Base-by-base conservation (phyloP, 192 early-diverging fungal genomes). In the Gonapodya sp. region DNA sequence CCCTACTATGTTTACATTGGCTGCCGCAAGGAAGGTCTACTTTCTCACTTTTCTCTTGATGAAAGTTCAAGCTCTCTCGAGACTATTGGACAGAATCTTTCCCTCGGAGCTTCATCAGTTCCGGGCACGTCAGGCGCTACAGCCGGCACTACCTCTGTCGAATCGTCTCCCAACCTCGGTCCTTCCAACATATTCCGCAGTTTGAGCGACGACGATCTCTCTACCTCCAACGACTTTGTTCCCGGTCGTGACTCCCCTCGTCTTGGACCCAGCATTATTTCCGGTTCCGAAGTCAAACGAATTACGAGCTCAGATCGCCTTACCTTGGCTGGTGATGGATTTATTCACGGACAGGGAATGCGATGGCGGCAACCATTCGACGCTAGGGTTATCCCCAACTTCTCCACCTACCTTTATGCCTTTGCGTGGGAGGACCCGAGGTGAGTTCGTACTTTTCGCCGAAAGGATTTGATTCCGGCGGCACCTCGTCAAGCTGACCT, bases 1-100 rank as follows among this genome's bases (percentile, higher is more conserved):
- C 95, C 95, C 0, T 96, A 93, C 87, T 96, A 96, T 81, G 87
- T 96, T 78, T 96, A 93, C 92, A 83, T 96, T 2, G 95, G 93
- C 46, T 87, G 87, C 78, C 86, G 80, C 88, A 89, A 80, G 84
- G 83, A 36, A 74, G 46, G 36, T 31, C 33, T 30, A 2, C 78
- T 86, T 8, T 73, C 83, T 0, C 35, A 80, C 35, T 80, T 88
- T 46, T 32, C 72, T 37, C 79, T 83, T 34, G 84, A 85, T 31
- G 82, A 24, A 31, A 35, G 30, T 36, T 81, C 16, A 31, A 80
- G 36, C 36, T 18, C 24, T 2, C 18, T 18, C 16, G 78, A 31
- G 78, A 78, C 31, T 24, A 8, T 80, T 8, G 75, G 18, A 18
- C 75, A 16, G 8, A 18, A 8, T 2, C 18, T 31, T 16, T 77